phyloP scores from a whole-genome alignment of 2,329 filamentous ascomycete genomes.

The Ophiobolus disseminans region DNA sequence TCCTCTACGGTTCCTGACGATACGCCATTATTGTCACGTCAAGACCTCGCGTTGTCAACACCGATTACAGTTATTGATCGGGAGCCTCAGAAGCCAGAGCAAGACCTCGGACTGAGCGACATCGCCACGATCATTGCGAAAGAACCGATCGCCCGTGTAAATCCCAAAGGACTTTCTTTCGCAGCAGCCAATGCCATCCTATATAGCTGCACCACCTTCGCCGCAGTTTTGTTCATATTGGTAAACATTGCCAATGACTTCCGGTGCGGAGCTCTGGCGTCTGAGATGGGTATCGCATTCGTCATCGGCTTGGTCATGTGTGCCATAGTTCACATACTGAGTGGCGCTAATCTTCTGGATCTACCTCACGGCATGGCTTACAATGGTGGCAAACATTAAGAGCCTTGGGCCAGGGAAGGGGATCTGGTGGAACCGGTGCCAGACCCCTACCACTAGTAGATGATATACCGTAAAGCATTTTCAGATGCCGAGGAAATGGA shows the following conservation, averaged over 20 bases:
- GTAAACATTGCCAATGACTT: background rate
- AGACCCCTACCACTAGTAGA: no score
- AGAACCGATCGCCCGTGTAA: background rate
- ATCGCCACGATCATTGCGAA: background rate
- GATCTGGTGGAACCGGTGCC: no score
- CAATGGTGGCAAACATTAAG: background rate
- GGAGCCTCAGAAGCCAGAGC: background rate
- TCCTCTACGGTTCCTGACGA: no score
- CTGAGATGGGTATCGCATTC: background rate
- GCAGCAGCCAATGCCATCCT: slow-evolving; percentile 1
- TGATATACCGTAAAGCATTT: no score
- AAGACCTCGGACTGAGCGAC: background rate
- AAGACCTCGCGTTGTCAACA: no score
- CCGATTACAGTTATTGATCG: background rate
- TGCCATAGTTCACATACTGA: background rate
- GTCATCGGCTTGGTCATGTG: background rate
- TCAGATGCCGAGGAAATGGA: no score
- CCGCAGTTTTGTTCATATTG: background rate
- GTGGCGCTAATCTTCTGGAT: background rate
- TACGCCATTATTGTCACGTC: no score
- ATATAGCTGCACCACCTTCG: background rate
- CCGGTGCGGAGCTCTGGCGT: background rate
- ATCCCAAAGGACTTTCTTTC: background rate
- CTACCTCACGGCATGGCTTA: background rate
- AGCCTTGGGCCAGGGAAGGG: no score